Evolutionary conservation across 441 rosid species (phyloP), one percentile per base, ranked within the genome.

Genomic region (Gossypium aridum): DNA sequence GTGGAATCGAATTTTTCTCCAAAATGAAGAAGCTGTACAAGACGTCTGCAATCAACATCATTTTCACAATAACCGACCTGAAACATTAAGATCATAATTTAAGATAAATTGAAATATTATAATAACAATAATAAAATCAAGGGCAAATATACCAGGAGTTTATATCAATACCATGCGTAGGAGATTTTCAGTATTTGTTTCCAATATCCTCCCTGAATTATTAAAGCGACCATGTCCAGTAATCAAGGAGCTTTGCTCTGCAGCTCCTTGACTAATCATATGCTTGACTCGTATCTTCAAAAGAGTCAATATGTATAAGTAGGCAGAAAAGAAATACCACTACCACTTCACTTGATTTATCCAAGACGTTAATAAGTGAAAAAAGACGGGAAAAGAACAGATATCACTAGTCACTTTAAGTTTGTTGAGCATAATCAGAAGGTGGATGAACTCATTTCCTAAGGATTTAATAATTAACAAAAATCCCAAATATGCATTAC

Each of bases 51-150:
- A 66, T 96, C 99, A 61, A 96, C 96, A 80, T 96, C 92, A 80
- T 93, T 96, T 86, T 96, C 98, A 57, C 94, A 88, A 70, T 93
- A 96, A 79, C 98, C 86, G 76, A 93, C 97, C 99, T 96, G 96
- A 81, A 84, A 80, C 69, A 66, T 43, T 26, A 49, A 78, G 78
- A 77, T 60, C 37, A 71, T 54, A 74, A 75, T 70, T 80, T 71
- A 56, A 34, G 75, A 66, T 65, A 23, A 34, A 70, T 60, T 2
- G 25, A 60, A 8, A 60, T 25, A 7, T 53, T 3, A 25, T 39
- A 68, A 74, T 22, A 25, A 49, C 53, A 47, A 67, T 45, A 47
- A 47, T 7, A 45, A 57, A 20, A 64, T 20, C 53, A 68, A 25
- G 26, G 66, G 65, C 25, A 71, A 65, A 71, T 64, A 25, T 19